Percentiles rank a stretch among this genome's conserved stretches.
Evolutionary conservation across 2,329 filamentous ascomycete genomes (phyloP).

Genomic region (Claviceps lovelessii): DNA sequence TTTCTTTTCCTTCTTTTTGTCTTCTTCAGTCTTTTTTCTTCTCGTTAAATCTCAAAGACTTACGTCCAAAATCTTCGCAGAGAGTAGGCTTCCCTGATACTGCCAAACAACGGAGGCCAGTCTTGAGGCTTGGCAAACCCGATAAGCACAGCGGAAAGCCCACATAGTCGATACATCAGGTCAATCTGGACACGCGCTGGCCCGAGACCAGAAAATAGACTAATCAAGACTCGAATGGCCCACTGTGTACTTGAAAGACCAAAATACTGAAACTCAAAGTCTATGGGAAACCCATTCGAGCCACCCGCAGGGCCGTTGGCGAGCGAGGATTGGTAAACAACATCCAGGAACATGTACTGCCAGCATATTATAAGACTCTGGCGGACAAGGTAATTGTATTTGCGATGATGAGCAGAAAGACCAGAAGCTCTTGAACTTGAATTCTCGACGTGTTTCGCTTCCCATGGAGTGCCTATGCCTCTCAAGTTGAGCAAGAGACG

Average conservation of each 20-base stretch:
- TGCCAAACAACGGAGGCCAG: not conserved
- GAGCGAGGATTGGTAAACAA: not conserved
- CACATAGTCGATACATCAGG: not conserved
- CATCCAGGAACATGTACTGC: constrained; percentile 1
- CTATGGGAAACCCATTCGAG: not conserved
- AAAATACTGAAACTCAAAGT: not conserved
- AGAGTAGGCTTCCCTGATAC: not conserved
- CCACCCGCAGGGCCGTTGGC: not conserved
- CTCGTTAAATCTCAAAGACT: not conserved
- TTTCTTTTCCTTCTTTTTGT: no score
- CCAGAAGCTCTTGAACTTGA: not conserved
- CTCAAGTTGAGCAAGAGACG: not conserved
- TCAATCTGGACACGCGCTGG: not conserved
- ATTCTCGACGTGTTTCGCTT: not conserved
- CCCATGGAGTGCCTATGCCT: not conserved
- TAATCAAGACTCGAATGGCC: not conserved
- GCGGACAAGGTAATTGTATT: not conserved
- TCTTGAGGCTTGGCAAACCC: not conserved
- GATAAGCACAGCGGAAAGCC: not conserved
- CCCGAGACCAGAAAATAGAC: not conserved
- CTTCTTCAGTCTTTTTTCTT: no score
- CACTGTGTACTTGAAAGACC: not conserved
- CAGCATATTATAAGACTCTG: not conserved
- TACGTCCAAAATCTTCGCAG: not conserved
- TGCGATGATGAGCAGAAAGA: not conserved